These are phyloP conservation scores for Citrus trifoliata DNA, from an alignment of 345 rosid species.

Conservation along the genomic window DNA sequence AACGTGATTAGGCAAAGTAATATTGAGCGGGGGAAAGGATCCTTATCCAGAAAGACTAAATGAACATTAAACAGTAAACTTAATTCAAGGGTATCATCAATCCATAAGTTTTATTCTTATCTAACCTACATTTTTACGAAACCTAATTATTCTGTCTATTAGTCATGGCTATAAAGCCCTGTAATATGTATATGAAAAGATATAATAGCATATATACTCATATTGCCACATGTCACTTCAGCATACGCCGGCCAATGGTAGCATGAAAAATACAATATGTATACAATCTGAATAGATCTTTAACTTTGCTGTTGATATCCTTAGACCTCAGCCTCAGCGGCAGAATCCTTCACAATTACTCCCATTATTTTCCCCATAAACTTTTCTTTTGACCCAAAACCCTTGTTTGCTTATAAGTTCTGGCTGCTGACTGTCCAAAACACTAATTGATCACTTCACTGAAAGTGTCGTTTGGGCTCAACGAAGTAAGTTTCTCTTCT, in stretches of 20 bases:
- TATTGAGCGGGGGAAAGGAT: background rate
- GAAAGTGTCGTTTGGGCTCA: constrained; percentile 8
- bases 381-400: background rate
- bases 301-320: background rate
- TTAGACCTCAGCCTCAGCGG: background rate
- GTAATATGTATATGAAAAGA: background rate
- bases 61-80: too few relatives aligned
- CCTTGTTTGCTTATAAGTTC: background rate
- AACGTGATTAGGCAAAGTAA: background rate
- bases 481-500: constrained; percentile 25
- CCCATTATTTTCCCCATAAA: background rate
- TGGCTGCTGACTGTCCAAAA: background rate
- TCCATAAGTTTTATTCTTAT: background rate
- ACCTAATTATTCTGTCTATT: background rate
- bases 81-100: background rate
- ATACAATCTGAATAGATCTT: background rate
- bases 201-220: background rate
- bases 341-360: background rate
- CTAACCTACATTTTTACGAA: too few relatives aligned
- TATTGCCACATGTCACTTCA: background rate
- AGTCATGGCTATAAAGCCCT: background rate
- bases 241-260: background rate
- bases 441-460: background rate
- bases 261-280: background rate
- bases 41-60: too few relatives aligned